Conservation (phyloP, 257 asterid genomes). For the Ophiorrhiza pumila region DNA sequence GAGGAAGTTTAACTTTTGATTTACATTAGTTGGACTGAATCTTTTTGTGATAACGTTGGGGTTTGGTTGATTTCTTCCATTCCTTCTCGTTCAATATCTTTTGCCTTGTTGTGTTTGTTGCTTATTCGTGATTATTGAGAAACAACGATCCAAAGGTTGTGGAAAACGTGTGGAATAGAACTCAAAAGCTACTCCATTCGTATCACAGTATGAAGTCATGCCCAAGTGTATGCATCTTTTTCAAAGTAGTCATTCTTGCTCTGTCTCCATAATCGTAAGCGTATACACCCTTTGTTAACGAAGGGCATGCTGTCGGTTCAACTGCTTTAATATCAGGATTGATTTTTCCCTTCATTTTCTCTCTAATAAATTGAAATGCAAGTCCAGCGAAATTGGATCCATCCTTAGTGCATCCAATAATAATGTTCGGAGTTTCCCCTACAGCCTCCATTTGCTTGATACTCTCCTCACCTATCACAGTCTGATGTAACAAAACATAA, state of each 20-base stretch:
- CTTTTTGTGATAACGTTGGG: too few relatives aligned
- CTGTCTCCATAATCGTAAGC: conserved; percentile 94
- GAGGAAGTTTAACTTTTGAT: too few relatives aligned
- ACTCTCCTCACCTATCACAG: conserved; percentile 93
- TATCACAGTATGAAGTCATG: conserved; percentile 90
- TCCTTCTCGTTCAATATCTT: too few relatives aligned
- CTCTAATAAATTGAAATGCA: conserved; percentile 81
- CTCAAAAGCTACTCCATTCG: too few relatives aligned
- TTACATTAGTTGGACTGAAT: too few relatives aligned
- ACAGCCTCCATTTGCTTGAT: conserved; percentile 80
- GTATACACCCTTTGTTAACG: conserved; percentile 80
- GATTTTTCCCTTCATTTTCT: conserved; percentile 73
- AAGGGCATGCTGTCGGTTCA: conserved; percentile 95
- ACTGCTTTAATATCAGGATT: conserved; percentile 71
- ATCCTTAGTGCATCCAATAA: conserved; percentile 91
- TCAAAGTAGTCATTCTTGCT: conserved; percentile 91
- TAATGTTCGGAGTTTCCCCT: conserved; percentile 84
- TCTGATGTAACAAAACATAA: conserved; percentile 83
- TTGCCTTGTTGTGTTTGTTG: too few relatives aligned
- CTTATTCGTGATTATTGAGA: too few relatives aligned
- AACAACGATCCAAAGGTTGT: too few relatives aligned
- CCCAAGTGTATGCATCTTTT: conserved; percentile 99
- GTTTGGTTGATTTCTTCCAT: too few relatives aligned
- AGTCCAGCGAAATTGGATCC: conserved; percentile 95
- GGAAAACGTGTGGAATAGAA: too few relatives aligned